phyloP scores from a whole-genome alignment of 2,329 filamentous ascomycete species.

The Talaromyces rugulosus region DNA sequence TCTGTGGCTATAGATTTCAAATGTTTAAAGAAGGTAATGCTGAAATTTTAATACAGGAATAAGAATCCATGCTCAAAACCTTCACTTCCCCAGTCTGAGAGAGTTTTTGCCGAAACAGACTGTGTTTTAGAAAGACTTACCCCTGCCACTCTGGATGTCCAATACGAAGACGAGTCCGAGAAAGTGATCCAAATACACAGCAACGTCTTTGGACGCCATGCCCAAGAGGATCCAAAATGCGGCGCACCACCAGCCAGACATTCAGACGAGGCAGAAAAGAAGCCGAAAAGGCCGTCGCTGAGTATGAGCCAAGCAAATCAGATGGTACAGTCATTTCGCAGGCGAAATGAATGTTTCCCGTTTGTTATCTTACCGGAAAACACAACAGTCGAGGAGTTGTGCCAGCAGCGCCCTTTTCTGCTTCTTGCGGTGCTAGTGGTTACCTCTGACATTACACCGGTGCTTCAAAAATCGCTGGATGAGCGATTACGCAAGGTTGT shows the following conservation, averaged over 20 bases:
- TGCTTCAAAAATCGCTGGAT: conserved; percentile 5
- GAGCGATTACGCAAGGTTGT: conserved; percentile 9
- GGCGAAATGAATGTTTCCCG: conserved; percentile 1
- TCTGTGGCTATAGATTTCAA: background rate
- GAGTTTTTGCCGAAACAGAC: background rate
- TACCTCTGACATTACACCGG: background rate
- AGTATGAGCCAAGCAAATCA: conserved; percentile 4
- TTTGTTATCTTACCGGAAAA: conserved; percentile 6
- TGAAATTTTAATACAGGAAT: background rate
- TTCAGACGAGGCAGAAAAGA: background rate
- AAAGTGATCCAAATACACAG: conserved; percentile 2
- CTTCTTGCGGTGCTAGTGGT: conserved; percentile 1
- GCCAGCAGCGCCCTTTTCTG: conserved; percentile 4
- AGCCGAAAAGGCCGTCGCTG: background rate
- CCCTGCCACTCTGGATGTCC: background rate
- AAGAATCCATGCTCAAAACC: background rate
- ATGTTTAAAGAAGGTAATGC: background rate
- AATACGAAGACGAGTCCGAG: conserved; percentile 9
- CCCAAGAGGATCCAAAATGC: background rate
- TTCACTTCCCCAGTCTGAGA: background rate
- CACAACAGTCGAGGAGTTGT: background rate
- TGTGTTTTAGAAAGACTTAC: background rate
- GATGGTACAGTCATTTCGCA: conserved; percentile 1
- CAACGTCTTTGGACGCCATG: background rate
- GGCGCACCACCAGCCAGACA: background rate